Base-by-base conservation (phyloP, 2,329 filamentous ascomycete genomes). In the Talaromyces sp. region DNA sequence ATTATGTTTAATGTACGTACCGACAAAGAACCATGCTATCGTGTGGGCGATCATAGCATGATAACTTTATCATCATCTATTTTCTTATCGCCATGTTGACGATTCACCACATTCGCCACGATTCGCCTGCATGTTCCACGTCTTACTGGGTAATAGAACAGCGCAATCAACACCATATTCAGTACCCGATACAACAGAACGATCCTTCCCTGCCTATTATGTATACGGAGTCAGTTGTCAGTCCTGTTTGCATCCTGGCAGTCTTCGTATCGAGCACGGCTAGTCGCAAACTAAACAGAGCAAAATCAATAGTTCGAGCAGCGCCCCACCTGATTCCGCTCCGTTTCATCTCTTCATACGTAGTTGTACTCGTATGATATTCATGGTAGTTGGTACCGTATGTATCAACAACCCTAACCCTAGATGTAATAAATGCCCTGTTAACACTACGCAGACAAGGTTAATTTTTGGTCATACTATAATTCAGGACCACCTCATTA, bases 241-340 rank as follows among this genome's bases (percentile, higher is more conserved):
- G 14, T 52, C 49, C 49, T 52, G 49, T 33, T 33, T 52, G 13
- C n/a, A 52, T 52, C 49, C 27, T n/a, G 49, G 49, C 24, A 31
- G 13, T 52, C 8, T 52, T 52, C 49, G 49, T 52, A 52, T 52
- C 27, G 49, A 52, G 24, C 49, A 43, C 43, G 35, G 10, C 37
- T 58, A 41, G 35, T 19, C 37, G 5, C 35, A 39, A n/a, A 13
- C 33, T 39, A 58, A 58, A 41, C 11, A 14, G 37, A 33, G 9
- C 37, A 61, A 52, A 61, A 52, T 61, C 59, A 61, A 61, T 61
- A 61, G 59, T 61, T 61, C 59, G 43, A 24, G 31, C 43, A 50
- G 31, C n/a, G 43, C 33, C 59, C 59, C 59, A 50, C 58, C 22
- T 16, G 27, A 43, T 27, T 50, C 58, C 27, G 27, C 9, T 9